Percentiles rank a stretch among this genome's conserved stretches.
phyloP scores from a whole-genome alignment of 2,329 filamentous ascomycete species.

The Ophiocordyceps sinensis region DNA sequence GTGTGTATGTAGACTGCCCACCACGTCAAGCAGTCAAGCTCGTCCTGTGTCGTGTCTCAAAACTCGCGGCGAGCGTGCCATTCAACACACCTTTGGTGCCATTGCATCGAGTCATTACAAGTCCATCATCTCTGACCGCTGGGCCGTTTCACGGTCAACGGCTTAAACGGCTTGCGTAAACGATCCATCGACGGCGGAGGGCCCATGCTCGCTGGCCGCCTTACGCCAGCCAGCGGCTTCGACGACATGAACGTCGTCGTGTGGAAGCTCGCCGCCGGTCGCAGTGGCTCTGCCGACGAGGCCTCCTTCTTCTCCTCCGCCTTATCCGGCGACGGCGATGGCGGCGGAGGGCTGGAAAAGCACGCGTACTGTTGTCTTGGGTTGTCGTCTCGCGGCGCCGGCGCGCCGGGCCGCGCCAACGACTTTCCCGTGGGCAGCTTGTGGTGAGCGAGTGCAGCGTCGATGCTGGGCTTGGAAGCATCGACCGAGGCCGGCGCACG shows the following conservation, averaged over 20 bases:
- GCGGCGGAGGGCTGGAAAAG: slow-evolving; percentile 43
- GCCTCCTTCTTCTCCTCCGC: slow-evolving; percentile 8
- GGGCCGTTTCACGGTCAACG: slow-evolving; percentile 35
- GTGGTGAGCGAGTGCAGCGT: slow-evolving; percentile 20
- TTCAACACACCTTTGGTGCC: too few species aligned
- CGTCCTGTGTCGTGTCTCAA: too few species aligned
- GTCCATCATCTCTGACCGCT: slow-evolving; percentile 5
- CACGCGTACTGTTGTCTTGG: slow-evolving; percentile 34
- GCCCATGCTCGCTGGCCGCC: slow-evolving; percentile 29
- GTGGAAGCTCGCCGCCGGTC: slow-evolving; percentile 31
- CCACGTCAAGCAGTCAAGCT: too few species aligned
- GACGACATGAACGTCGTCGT: slow-evolving; percentile 32
- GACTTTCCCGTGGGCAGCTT: slow-evolving; percentile 25
- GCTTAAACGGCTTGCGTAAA: slow-evolving; percentile 41
- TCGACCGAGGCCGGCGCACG: slow-evolving; percentile 1
- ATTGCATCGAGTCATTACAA: too few species aligned
- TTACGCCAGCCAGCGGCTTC: slow-evolving; percentile 22
- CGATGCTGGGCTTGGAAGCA: slow-evolving; percentile 10
- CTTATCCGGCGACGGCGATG: slow-evolving; percentile 10
- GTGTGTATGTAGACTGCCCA: too few species aligned
- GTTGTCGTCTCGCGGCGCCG: slow-evolving; percentile 9
- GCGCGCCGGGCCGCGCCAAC: slow-evolving; percentile 17
- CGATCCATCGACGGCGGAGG: slow-evolving; percentile 34
- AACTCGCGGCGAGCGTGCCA: too few species aligned
- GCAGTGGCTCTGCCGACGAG: slow-evolving; percentile 13